These are phyloP conservation scores for Coemansia sp. DNA, from an alignment of 192 early-diverging fungal genomes.

Conservation along the genomic window DNA sequence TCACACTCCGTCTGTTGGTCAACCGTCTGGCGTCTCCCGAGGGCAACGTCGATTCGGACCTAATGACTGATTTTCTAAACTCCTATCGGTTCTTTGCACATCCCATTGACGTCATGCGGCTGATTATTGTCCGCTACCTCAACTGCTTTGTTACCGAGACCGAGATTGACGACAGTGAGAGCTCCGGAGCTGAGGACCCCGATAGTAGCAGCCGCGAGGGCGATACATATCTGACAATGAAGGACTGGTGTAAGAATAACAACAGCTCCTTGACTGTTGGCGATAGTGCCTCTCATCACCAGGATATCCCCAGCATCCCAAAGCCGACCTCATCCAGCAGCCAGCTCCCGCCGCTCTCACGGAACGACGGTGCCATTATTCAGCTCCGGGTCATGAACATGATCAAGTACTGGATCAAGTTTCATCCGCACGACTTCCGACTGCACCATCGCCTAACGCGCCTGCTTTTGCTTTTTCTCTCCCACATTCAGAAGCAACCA, in stretches of 20 bases:
- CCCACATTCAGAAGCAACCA: slow-evolving; percentile 50
- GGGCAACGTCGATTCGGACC: slow-evolving; percentile 56
- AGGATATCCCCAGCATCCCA: background rate
- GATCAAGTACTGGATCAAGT: slow-evolving; percentile 87
- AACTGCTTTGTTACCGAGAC: slow-evolving; percentile 42
- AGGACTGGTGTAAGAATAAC: slow-evolving; percentile 30
- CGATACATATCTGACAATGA: slow-evolving; percentile 36
- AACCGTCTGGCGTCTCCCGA: slow-evolving; percentile 51
- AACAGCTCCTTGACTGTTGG: no score
- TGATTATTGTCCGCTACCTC: slow-evolving; percentile 61
- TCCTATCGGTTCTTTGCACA: slow-evolving; percentile 67
- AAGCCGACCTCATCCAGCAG: background rate
- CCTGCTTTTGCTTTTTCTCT: slow-evolving; percentile 47
- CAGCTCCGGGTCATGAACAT: slow-evolving; percentile 80
- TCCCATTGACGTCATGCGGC: slow-evolving; percentile 59
- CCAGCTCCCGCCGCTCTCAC: slow-evolving; percentile 25
- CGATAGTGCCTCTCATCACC: background rate
- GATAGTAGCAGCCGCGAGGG: slow-evolving; percentile 4
- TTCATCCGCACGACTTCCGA: slow-evolving; percentile 61
- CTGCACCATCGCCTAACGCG: slow-evolving; percentile 46
- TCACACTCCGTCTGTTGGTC: slow-evolving; percentile 48
- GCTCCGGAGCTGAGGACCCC: slow-evolving; percentile 11
- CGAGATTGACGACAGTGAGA: background rate
- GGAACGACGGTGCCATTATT: slow-evolving; percentile 53
- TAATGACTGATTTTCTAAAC: slow-evolving; percentile 60